Evolutionary conservation across 257 asterid genomes (phyloP), one percentile per base, ranked within the genome.

Genomic region (Nicotiana knightiana): DNA sequence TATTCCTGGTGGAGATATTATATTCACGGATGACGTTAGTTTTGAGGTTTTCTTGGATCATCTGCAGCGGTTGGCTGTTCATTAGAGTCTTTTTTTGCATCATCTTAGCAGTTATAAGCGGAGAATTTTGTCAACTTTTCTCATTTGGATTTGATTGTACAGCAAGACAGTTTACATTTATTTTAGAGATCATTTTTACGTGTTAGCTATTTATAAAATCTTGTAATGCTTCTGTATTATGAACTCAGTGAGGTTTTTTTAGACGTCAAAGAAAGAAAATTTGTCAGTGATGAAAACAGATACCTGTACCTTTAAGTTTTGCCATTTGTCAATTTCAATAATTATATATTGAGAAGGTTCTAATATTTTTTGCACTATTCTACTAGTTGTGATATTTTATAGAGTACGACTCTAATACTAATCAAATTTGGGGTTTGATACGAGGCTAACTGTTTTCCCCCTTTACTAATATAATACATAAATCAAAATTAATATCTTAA

Each of bases 21-120:
- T 96, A 76, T 94, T 93, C 87, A 96, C 99, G 2, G 99, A 96
- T 85, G 98, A 96, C 84, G 99, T 96, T 85, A 94, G 97, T 91
- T 93, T 96, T 82, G 98, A 94, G 90, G 97, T 96, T 76, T 96
- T 96, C 92, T 86, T 95, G 84, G 98, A 94, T 87, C 99, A 96
- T 87, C 98, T 96, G 82, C 97, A 93, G 89, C 96, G 98, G 77
- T 84, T 96, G 93, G 95, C 94, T 46, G 99, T 94, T 87, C 99
- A 96, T 81, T 94, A 91, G 90, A 78, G 71, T 81, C 78, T 24
- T 28, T 65, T 80, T 80, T 53, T 81, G 54, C 84, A 68, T 73
- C 83, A 77, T 55, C 85, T 82, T 84, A 85, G 88, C 83, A 61
- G 55, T 84, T 86, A 86, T 91, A 83, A 76, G 65, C 73, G 73